phyloP scores from a whole-genome alignment of 805 yeast genomes.

The Ogataea methanolica region DNA sequence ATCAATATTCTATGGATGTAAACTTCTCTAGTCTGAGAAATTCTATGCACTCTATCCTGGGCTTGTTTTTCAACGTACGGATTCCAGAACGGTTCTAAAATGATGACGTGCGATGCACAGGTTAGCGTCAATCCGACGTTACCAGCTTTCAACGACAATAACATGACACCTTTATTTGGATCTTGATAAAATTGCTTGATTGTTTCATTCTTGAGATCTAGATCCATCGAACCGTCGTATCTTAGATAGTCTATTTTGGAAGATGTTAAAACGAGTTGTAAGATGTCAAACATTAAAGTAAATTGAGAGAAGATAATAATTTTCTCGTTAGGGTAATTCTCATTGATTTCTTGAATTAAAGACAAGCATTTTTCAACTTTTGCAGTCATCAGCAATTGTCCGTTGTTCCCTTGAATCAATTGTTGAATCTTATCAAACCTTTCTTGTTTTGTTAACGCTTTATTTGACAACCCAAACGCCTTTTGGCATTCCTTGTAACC shows the following conservation, averaged over 20 bases:
- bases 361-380: slow-evolving; percentile 63
- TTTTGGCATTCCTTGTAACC: slow-evolving; percentile 21
- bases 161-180: slow-evolving; percentile 47
- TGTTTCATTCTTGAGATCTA: slow-evolving; percentile 58
- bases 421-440: slow-evolving; percentile 23
- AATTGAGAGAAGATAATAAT: slow-evolving; percentile 84
- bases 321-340: slow-evolving; percentile 59
- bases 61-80: slow-evolving; percentile 98
- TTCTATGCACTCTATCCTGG: slow-evolving; percentile 91
- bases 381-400: slow-evolving; percentile 55
- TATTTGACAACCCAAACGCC: slow-evolving; percentile 18
- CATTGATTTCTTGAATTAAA: slow-evolving; percentile 47
- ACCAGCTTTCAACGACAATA: slow-evolving; percentile 87
- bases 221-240: slow-evolving; percentile 82
- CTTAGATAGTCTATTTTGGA: slow-evolving; percentile 46
- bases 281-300: slow-evolving; percentile 68
- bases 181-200: slow-evolving; percentile 62
- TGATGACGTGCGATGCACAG: slow-evolving; percentile 87
- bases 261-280: slow-evolving; percentile 46
- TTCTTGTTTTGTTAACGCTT: slow-evolving; percentile 22
- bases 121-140: slow-evolving; percentile 93
- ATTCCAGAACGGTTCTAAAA: slow-evolving; percentile 97
- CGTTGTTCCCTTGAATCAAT: slow-evolving; percentile 30
- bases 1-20: slow-evolving; percentile 68
- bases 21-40: slow-evolving; percentile 83